phyloP scores from a whole-genome alignment of 129 eudicot species.

The Lonicera japonica region DNA sequence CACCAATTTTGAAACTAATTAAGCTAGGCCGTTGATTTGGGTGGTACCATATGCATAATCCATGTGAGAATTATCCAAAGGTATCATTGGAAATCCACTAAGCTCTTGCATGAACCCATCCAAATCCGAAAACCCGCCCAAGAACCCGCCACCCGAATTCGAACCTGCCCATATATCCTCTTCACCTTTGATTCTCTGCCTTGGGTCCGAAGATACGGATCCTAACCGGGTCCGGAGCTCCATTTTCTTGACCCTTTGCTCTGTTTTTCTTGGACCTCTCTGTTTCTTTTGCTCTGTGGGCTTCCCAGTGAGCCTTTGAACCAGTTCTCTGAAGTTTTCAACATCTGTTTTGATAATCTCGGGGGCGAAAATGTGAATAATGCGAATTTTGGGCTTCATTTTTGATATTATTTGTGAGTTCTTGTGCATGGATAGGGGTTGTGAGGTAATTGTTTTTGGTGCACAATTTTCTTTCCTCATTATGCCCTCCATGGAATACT shows the following conservation, averaged over 20 bases:
- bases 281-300: conserved; percentile 40
- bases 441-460: conserved; percentile 14
- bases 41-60: conserved; percentile 23
- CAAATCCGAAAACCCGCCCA: conserved; percentile 64
- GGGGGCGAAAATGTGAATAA: conserved; percentile 89
- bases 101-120: conserved; percentile 83
- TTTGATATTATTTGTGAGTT: conserved; percentile 66
- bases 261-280: conserved; percentile 17
- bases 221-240: conserved; percentile 29
- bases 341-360: conserved; percentile 92
- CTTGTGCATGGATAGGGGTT: conserved; percentile 49
- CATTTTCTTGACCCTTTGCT: conserved; percentile 21
- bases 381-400: conserved; percentile 78
- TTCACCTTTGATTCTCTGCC: conserved; percentile 71
- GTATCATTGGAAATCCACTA: conserved; percentile 41
- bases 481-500: conserved; percentile 53
- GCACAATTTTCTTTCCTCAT: conserved; percentile 43
- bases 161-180: conserved; percentile 81
- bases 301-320: conserved; percentile 84
- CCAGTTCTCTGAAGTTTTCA: conserved; percentile 76
- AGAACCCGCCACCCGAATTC: conserved; percentile 69
- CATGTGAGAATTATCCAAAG: conserved; percentile 45
- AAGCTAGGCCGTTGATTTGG: conserved; percentile 16
- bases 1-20: conserved; percentile 24
- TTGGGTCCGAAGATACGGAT: conserved; percentile 13